Percentiles rank a stretch among this genome's conserved stretches.
These are phyloP conservation scores for Dillenia suffruticosa DNA, from an alignment of 164 flowering plant genomes.

Conservation along the genomic window DNA sequence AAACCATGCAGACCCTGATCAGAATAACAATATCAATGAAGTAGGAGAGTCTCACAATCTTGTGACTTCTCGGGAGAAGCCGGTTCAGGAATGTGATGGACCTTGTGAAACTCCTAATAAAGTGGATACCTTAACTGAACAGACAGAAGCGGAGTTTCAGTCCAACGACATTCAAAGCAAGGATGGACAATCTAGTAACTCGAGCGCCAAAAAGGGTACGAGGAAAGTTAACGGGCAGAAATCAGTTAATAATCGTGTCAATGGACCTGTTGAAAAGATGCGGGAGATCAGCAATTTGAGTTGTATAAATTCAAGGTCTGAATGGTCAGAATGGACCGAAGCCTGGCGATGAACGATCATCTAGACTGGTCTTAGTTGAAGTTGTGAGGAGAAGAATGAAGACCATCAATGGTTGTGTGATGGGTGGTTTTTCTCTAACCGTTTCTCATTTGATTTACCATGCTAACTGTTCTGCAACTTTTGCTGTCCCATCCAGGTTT, in stretches of 20 bases:
- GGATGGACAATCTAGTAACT: slow-evolving; percentile 25
- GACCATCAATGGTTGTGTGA: neutral
- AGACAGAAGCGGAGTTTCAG: slow-evolving; percentile 6
- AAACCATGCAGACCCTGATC: slow-evolving; percentile 15
- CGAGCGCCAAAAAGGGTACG: slow-evolving; percentile 18
- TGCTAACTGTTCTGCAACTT: no score
- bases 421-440: slow-evolving; percentile 13
- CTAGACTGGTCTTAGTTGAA: slow-evolving; percentile 1
- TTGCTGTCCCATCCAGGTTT: slow-evolving; percentile 10
- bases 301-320: slow-evolving; percentile 44
- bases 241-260: slow-evolving; percentile 3
- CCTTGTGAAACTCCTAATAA: slow-evolving; percentile 17
- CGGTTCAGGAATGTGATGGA: slow-evolving; percentile 18
- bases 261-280: slow-evolving; percentile 28
- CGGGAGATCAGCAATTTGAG: slow-evolving; percentile 45
- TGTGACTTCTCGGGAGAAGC: slow-evolving; percentile 16
- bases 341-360: slow-evolving; percentile 58
- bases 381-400: neutral
- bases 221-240: slow-evolving; percentile 20
- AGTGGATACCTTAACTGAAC: slow-evolving; percentile 6
- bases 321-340: slow-evolving; percentile 57
- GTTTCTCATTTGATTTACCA: slow-evolving; percentile 12
- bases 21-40: slow-evolving; percentile 10
- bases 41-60: slow-evolving; percentile 14
- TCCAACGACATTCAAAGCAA: slow-evolving; percentile 13